These are phyloP conservation scores for Brasilioporus rufonigricans DNA, from an alignment of 768 basidiomycete genomes.

Conservation along the genomic window DNA sequence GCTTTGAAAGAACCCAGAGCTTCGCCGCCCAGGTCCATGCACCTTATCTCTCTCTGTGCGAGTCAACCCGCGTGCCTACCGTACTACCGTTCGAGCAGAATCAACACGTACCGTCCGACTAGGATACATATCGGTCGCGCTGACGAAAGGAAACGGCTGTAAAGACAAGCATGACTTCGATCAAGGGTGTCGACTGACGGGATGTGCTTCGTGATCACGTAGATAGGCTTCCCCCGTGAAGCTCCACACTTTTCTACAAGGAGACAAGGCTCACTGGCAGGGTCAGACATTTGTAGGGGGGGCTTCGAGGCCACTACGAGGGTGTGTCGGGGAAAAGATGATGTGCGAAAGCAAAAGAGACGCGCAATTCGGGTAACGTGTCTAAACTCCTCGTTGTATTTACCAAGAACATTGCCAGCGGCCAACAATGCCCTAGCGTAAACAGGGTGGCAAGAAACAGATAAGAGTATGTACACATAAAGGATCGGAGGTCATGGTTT, in stretches of 20 bases:
- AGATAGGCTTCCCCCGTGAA: slow-evolving; percentile 40
- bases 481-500: slow-evolving; percentile 20
- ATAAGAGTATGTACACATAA: slow-evolving; percentile 35
- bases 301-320: slow-evolving; percentile 10
- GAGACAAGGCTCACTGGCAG: slow-evolving; percentile 32
- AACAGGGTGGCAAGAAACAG: slow-evolving; percentile 24
- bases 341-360: slow-evolving; percentile 27
- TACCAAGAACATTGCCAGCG: slow-evolving; percentile 29
- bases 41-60: slow-evolving; percentile 40
- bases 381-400: slow-evolving; percentile 28
- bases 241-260: slow-evolving; percentile 43
- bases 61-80: slow-evolving; percentile 9
- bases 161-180: slow-evolving; percentile 14
- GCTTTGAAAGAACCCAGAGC: slow-evolving; percentile 41
- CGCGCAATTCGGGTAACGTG: slow-evolving; percentile 25
- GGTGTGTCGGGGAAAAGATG: slow-evolving; percentile 12
- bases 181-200: slow-evolving; percentile 34
- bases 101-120: slow-evolving; percentile 31
- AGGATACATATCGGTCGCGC: slow-evolving; percentile 33
- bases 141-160: slow-evolving; percentile 14
- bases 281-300: slow-evolving; percentile 21
- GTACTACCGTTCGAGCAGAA: not conserved
- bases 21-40: slow-evolving; percentile 42
- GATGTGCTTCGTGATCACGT: slow-evolving; percentile 41
- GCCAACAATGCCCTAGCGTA: slow-evolving; percentile 26